A percentile compares a stretch with the other conserved stretches of the same genome.
Evolutionary conservation across 1,284 basidiomycete species (phyloP).

Genomic region (Inonotus hispidus): DNA sequence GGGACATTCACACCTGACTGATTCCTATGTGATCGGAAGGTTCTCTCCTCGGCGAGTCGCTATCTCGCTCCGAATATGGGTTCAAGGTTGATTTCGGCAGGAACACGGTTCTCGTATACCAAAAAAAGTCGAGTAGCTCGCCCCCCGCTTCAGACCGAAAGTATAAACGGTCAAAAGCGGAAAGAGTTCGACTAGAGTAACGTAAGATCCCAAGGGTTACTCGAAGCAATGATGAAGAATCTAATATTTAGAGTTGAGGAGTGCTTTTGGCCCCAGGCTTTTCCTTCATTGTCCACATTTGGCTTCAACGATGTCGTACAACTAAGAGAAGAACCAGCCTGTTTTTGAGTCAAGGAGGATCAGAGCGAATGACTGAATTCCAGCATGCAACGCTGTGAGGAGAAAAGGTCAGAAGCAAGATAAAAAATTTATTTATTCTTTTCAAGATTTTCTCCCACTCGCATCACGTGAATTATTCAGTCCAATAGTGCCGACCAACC

Average conservation of each 20-base stretch:
- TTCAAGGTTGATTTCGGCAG: conserved; percentile 2
- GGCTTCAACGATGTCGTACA: no score
- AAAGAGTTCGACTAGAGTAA: not conserved
- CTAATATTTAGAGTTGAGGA: not conserved
- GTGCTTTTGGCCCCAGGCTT: not conserved
- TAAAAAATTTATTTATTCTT: not conserved
- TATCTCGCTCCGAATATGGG: conserved; percentile 6
- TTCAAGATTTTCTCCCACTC: not conserved
- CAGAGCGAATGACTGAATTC: no score
- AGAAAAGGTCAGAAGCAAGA: no score
- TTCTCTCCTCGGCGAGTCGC: not conserved
- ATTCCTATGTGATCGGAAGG: not conserved
- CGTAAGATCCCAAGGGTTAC: not conserved
- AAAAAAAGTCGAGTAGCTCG: not conserved
- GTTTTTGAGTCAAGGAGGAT: no score
- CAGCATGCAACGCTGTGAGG: no score
- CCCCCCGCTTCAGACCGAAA: not conserved
- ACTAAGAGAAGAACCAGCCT: no score
- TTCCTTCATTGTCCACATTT: no score
- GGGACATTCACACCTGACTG: not conserved
- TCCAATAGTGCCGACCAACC: not conserved
- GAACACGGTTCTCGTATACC: conserved; percentile 9
- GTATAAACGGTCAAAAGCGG: not conserved
- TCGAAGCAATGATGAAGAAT: not conserved
- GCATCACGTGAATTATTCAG: not conserved